phyloP scores from a whole-genome alignment of 331 rosid genomes.

The Cydonia oblonga region DNA sequence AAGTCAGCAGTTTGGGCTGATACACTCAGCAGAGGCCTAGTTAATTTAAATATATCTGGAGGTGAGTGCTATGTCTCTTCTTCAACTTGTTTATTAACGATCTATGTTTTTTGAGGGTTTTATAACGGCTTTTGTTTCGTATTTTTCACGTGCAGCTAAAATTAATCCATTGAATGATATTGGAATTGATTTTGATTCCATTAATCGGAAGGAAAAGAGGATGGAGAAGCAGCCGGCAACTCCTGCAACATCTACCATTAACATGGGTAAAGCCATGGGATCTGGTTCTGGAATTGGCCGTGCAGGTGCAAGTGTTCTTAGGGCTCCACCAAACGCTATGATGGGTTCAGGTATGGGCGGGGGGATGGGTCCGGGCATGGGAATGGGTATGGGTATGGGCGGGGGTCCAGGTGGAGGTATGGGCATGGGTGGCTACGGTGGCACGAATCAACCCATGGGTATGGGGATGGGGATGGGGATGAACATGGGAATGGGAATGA shows the following conservation, averaged over 20 bases:
- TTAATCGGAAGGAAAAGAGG: conserved; percentile 82
- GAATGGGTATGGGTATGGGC: conserved; percentile 19
- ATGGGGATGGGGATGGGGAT: conserved; percentile 30
- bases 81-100: not conserved
- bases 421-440: conserved; percentile 47
- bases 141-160: conserved; percentile 54
- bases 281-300: conserved; percentile 84
- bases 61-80: conserved; percentile 29
- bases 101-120: not conserved
- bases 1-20: conserved; percentile 89
- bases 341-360: conserved; percentile 56
- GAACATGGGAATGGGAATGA: conserved; percentile 35
- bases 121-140: not conserved
- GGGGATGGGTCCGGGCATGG: conserved; percentile 29
- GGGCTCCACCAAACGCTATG: conserved; percentile 45
- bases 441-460: conserved; percentile 37
- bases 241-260: conserved; percentile 44
- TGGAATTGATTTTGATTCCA: conserved; percentile 80
- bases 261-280: conserved; percentile 95
- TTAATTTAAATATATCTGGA: conserved; percentile 87
- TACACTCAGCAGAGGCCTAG: conserved; percentile 83
- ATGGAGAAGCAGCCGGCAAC: conserved; percentile 67
- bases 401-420: conserved; percentile 31
- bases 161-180: conserved; percentile 70
- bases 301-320: conserved; percentile 39